A percentile compares a stretch with the other conserved stretches of the same genome.
Conservation (phyloP, 225 moss, liverwort and hornwort species). For the Pseudoscleropodium purum region DNA sequence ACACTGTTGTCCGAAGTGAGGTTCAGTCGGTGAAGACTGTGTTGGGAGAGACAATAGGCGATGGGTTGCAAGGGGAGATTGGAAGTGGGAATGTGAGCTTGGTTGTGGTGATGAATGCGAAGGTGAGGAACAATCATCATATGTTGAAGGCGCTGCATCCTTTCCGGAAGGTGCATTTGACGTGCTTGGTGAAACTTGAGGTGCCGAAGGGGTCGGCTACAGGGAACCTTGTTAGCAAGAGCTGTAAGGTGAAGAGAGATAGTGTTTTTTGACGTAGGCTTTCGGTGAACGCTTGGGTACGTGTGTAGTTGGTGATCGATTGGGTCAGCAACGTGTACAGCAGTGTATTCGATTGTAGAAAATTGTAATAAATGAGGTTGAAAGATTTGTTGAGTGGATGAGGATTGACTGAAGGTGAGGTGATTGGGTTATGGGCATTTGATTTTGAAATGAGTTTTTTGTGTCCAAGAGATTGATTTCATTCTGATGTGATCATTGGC, state of each 20-base stretch:
- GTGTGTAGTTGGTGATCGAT: neutral
- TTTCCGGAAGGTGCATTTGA: neutral
- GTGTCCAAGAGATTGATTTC: neutral
- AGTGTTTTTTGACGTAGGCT: neutral
- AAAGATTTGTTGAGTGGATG: no score
- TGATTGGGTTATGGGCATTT: neutral
- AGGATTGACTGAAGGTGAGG: neutral
- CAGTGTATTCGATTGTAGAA: neutral
- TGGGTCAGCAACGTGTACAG: neutral
- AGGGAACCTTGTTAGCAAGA: neutral
- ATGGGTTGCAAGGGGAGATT: neutral
- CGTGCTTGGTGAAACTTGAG: neutral
- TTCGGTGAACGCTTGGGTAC: neutral
- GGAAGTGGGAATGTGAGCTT: neutral
- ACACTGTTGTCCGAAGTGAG: neutral
- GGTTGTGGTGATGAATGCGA: neutral
- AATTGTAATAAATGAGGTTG: neutral
- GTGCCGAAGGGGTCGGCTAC: neutral
- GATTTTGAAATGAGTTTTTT: neutral
- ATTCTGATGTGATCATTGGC: neutral
- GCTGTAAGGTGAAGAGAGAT: neutral
- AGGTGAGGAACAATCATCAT: neutral
- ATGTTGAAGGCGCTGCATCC: neutral
- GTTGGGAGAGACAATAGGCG: neutral
- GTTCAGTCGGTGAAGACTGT: neutral